Evolutionary conservation across 805 yeast genomes (phyloP), one percentile per base, ranked within the genome.

Genomic region (Barnettozyma vustinii): DNA sequence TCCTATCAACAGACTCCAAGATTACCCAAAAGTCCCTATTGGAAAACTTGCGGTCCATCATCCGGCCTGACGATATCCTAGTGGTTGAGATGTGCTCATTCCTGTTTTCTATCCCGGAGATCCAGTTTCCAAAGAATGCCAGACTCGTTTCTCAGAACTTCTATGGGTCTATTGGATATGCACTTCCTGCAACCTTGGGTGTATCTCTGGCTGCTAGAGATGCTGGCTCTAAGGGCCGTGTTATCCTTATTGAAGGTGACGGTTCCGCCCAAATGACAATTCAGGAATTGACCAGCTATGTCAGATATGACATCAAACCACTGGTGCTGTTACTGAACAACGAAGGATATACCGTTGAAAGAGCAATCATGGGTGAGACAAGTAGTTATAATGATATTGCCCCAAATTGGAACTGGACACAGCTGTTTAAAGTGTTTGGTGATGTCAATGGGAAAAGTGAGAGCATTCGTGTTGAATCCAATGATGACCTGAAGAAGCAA

Each of bases 231-330:
- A 46, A 53, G 2, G 51, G 51, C 12, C 56, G 87, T 58, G 84
- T 80, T 21, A 66, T 82, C 19, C 65, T 82, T 36, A 78, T 81
- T 56, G 77, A 81, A 39, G 87, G 87, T 55, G 87, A 82, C 58
- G 87, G 87, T 46, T 81, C 87, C 12, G 72, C 83, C 42, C 87
- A 82, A 62, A 70, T 82, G 58, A 80, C 87, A 0, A 83, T 77
- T 30, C 84, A 81, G 56, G 87, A 81, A 59, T 67, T 82, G 47
- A 75, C 84, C 5, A 76, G 84, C 23, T 77, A 79, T 76, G 60
- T 79, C 39, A 70, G 75, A 47, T 73, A 79, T 72, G 69, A 74
- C 16, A 68, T 77, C 44, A 76, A 70, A 26, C 87, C 87, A 26
- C 79, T 79, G 54, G 65, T 82, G 26, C 75, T 82, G 48, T 68